phyloP scores from a whole-genome alignment of 2,329 filamentous ascomycete genomes.

The Penicillium sp. region DNA sequence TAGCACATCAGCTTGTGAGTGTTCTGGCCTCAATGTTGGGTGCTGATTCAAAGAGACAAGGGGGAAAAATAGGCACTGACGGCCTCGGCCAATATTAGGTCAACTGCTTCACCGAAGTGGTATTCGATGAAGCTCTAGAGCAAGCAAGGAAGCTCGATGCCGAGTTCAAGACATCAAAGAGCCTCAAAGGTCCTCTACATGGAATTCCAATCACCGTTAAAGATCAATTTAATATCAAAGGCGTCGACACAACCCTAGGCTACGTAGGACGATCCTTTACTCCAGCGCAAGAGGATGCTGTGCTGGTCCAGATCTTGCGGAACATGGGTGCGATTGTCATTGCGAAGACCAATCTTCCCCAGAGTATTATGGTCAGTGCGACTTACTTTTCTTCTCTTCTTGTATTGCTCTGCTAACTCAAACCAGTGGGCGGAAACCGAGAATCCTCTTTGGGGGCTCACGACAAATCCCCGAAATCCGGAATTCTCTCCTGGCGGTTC shows the following conservation, averaged over 20 bases:
- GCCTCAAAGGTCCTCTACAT: slow-evolving; percentile 51
- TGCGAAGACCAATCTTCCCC: slow-evolving; percentile 53
- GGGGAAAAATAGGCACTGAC: neutral
- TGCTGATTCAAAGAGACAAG: too few species aligned
- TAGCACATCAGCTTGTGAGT: slow-evolving; percentile 31
- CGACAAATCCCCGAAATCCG: slow-evolving; percentile 46
- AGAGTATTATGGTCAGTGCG: slow-evolving; percentile 51
- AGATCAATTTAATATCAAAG: slow-evolving; percentile 61
- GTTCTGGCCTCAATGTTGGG: too few species aligned
- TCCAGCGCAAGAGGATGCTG: slow-evolving; percentile 51
- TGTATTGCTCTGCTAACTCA: slow-evolving; percentile 1
- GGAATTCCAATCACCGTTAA: slow-evolving; percentile 58
- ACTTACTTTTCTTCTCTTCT: neutral
- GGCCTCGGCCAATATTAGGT: slow-evolving; percentile 22
- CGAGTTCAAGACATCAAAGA: slow-evolving; percentile 31
- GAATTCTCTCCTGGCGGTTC: slow-evolving; percentile 50
- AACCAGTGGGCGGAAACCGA: slow-evolving; percentile 54
- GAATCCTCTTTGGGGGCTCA: slow-evolving; percentile 53
- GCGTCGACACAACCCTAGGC: slow-evolving; percentile 57
- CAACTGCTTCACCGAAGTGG: slow-evolving; percentile 39
- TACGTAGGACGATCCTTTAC: slow-evolving; percentile 54
- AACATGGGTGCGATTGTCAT: slow-evolving; percentile 53
- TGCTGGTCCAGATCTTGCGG: slow-evolving; percentile 51
- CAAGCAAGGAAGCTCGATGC: slow-evolving; percentile 33
- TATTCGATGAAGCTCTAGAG: slow-evolving; percentile 35